phyloP scores from a whole-genome alignment of 2,329 filamentous ascomycete species.

The Epichloe coenophiala region DNA sequence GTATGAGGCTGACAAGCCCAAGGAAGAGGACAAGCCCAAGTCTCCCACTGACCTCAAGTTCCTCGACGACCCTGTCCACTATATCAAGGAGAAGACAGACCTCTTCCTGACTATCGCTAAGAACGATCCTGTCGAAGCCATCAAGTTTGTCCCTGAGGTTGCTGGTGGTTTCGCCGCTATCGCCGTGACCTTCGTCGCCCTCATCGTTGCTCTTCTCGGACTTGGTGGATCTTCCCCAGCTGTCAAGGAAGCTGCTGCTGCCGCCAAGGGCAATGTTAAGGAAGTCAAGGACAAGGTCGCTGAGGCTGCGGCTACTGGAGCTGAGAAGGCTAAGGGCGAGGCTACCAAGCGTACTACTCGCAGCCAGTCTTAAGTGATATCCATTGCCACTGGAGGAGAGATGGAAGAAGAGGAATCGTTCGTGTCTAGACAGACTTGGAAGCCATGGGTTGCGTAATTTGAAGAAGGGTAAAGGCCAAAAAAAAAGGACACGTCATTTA shows the following conservation, averaged over 20 bases:
- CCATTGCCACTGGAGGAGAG: background rate
- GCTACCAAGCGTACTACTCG: slow-evolving; percentile 45
- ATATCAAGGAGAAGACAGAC: slow-evolving; percentile 83
- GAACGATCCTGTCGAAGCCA: slow-evolving; percentile 68
- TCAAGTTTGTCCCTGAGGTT: slow-evolving; percentile 85
- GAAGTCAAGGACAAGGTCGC: slow-evolving; percentile 56
- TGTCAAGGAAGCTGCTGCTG: slow-evolving; percentile 56
- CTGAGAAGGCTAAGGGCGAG: slow-evolving; percentile 67
- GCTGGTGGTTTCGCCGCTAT: slow-evolving; percentile 66
- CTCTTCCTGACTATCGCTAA: slow-evolving; percentile 77
- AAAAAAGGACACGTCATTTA: background rate
- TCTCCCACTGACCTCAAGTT: slow-evolving; percentile 71
- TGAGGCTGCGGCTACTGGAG: slow-evolving; percentile 44
- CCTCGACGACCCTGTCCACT: slow-evolving; percentile 77
- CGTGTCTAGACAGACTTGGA: background rate
- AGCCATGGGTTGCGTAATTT: background rate
- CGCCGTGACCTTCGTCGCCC: slow-evolving; percentile 52
- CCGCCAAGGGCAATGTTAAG: slow-evolving; percentile 56
- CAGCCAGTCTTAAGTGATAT: slow-evolving; percentile 33
- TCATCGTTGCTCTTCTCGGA: slow-evolving; percentile 55
- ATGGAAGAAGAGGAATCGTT: background rate
- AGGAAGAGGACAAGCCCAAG: slow-evolving; percentile 49
- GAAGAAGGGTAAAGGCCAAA: background rate
- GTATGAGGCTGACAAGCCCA: slow-evolving; percentile 69
- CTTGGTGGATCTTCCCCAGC: slow-evolving; percentile 53